Evolutionary conservation across 1,284 basidiomycete species (phyloP).

Genomic region (Ustilago vetiveriae): DNA sequence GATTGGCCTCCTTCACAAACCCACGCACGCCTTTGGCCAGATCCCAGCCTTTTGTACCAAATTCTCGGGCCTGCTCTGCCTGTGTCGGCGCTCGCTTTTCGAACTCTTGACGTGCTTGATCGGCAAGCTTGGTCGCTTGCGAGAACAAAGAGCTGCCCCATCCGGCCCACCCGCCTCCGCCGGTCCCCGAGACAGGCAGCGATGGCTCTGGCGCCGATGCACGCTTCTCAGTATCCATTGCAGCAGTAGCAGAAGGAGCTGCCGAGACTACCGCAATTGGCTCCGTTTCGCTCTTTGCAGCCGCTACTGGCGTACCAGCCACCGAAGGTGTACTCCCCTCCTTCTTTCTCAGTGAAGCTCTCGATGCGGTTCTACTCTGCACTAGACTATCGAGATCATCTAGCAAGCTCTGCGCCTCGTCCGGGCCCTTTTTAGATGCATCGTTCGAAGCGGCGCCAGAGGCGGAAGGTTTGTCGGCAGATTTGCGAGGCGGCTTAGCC

Average conservation of each 20-base stretch:
- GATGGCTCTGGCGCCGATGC: constrained; percentile 62
- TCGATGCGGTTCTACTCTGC: constrained; percentile 52
- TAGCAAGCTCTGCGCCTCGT: constrained; percentile 64
- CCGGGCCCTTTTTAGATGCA: constrained; percentile 27
- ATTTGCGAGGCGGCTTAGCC: constrained; percentile 23
- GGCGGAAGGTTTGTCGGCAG: constrained; percentile 20
- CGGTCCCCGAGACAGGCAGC: constrained; percentile 73
- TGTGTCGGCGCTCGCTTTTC: constrained; percentile 56
- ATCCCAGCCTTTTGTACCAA: constrained; percentile 47
- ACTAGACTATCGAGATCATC: constrained; percentile 66
- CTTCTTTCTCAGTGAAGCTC: constrained; percentile 36
- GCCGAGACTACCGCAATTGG: too few relatives aligned
- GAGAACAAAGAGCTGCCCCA: constrained; percentile 72
- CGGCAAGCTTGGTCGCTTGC: constrained; percentile 60
- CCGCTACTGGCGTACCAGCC: neutral
- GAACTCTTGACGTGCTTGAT: constrained; percentile 63
- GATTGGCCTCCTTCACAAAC: constrained; percentile 54
- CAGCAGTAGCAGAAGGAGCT: neutral
- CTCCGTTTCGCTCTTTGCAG: constrained; percentile 1
- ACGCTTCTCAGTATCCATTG: constrained; percentile 21
- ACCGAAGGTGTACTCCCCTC: constrained; percentile 9
- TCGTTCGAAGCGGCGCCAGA: constrained; percentile 11
- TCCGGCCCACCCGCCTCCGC: constrained; percentile 77
- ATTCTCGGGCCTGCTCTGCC: constrained; percentile 40
- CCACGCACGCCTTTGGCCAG: constrained; percentile 59